Percentiles rank a stretch among this genome's conserved stretches.
Evolutionary conservation across 2,329 filamentous ascomycete species (phyloP).

Genomic region (Paraconiothyrium brasiliense): DNA sequence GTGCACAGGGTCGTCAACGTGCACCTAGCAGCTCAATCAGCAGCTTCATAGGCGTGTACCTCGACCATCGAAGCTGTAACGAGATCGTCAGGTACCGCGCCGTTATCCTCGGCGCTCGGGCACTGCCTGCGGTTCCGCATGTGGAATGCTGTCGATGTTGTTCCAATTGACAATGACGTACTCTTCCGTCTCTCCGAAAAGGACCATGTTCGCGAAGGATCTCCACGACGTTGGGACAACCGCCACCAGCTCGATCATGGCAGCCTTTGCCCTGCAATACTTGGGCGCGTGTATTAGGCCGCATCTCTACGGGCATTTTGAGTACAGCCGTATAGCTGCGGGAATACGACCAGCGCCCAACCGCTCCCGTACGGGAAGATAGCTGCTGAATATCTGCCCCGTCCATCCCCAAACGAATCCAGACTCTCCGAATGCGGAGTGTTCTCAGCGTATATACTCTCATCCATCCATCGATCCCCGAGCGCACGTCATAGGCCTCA

Average conservation of each 20-base stretch:
- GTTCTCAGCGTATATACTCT: not conserved
- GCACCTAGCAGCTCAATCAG: not conserved
- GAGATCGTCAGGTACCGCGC: constrained; percentile 14
- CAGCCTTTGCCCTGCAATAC: not conserved
- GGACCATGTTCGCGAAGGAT: not conserved
- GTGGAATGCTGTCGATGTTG: not conserved
- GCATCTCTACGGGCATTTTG: too few relatives aligned
- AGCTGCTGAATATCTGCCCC: not conserved
- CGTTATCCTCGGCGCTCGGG: not conserved
- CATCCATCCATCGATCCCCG: not conserved
- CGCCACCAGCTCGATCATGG: not conserved
- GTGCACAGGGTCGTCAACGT: not conserved
- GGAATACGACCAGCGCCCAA: constrained; percentile 1
- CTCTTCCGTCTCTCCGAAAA: not conserved
- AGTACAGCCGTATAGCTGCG: not conserved
- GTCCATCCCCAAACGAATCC: not conserved
- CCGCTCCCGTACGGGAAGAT: not conserved
- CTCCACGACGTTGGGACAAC: constrained; percentile 4
- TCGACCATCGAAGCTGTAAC: not conserved
- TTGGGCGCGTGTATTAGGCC: not conserved
- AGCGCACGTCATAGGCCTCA: not conserved
- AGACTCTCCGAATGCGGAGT: not conserved
- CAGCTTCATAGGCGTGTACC: not conserved
- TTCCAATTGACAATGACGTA: constrained; percentile 16
- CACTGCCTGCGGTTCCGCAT: constrained; percentile 19